Percentiles rank a stretch among this genome's conserved stretches.
phyloP scores from a whole-genome alignment of 345 rosid genomes.

The Brassica incana region DNA sequence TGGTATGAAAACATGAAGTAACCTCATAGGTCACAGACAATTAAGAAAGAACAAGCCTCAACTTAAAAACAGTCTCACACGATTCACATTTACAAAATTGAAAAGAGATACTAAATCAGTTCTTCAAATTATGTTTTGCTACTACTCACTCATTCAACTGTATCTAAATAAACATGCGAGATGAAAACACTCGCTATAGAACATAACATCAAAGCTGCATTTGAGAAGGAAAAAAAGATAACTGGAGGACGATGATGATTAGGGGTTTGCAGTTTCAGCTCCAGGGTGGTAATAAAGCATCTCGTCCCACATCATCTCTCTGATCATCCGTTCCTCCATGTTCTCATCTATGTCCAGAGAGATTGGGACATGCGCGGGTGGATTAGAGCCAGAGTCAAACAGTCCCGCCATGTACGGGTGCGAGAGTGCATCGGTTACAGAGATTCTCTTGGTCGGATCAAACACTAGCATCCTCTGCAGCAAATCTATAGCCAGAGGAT shows the following conservation, averaged over 20 bases:
- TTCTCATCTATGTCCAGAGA: slow-evolving; percentile 65
- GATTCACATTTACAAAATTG: slow-evolving; percentile 23
- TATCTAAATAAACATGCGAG: slow-evolving; percentile 20
- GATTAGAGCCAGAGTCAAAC: slow-evolving; percentile 61
- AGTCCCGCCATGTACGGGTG: slow-evolving; percentile 74
- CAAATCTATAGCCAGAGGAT: slow-evolving; percentile 77
- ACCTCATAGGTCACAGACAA: slow-evolving; percentile 9
- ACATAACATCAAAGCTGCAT: background rate
- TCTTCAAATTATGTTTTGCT: slow-evolving; percentile 29
- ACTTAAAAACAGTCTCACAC: slow-evolving; percentile 27
- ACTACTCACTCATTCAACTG: slow-evolving; percentile 26
- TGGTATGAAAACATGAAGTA: slow-evolving; percentile 10
- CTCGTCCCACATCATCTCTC: slow-evolving; percentile 87
- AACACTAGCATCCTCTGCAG: slow-evolving; percentile 73
- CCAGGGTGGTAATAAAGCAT: slow-evolving; percentile 78
- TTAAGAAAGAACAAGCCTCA: slow-evolving; percentile 13
- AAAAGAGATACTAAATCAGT: slow-evolving; percentile 12
- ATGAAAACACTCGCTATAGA: slow-evolving; percentile 16
- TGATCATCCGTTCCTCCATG: slow-evolving; percentile 52
- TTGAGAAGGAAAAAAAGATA: background rate
- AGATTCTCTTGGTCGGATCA: slow-evolving; percentile 74
- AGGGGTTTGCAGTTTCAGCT: slow-evolving; percentile 41
- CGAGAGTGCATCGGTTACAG: slow-evolving; percentile 70
- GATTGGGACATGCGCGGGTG: slow-evolving; percentile 70
- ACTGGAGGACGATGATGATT: slow-evolving; percentile 17